Base-by-base conservation (phyloP, 1,284 basidiomycete genomes). In the Cryptococcus deneoformans region DNA sequence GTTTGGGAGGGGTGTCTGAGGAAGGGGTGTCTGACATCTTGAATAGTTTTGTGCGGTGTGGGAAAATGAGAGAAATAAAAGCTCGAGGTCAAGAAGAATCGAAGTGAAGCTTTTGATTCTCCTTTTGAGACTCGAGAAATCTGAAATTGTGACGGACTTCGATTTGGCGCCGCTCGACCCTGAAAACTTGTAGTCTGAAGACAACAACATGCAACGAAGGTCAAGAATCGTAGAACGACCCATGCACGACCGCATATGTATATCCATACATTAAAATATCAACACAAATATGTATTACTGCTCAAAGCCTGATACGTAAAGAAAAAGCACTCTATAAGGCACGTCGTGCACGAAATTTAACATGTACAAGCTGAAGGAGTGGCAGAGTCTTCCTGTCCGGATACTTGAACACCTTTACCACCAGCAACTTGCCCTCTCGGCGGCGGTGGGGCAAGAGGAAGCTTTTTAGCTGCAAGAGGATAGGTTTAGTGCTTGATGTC, bases 391-490 rank as follows among this genome's bases (percentile, higher is more conserved):
- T 69, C 53, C 38, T 65, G 52, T 6, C 59, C 62, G 14, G 67
- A 57, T 14, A 76, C 73, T 57, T 67, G 69, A 45, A 76, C 74
- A 8, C 72, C 74, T 40, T 64, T 61, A 9, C 29, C 29, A 52
- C 50, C 56, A 61, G 58, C 51, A 56, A n/a, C 20, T 48, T 29
- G 62, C 39, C 58, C 43, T 46, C 62, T 51, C 39, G 59, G 59
- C 3, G 66, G 62, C 9, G 71, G 65, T 9, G 71, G 65, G 11
- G 66, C 66, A 29, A 76, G 61, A 10, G 76, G 75, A 12, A 77
- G 59, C 50, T 75, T 75, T 62, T 66, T 65, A 53, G 76, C 76
- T 76, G 58, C 2, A 46, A 20, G 20, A 45, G 36, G 45, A 49
- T 43, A 45, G 14, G n/a, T 1, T 39, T 24, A 50, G 8, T 6